phyloP scores from a whole-genome alignment of 257 asterid genomes.

The Lantana camara region DNA sequence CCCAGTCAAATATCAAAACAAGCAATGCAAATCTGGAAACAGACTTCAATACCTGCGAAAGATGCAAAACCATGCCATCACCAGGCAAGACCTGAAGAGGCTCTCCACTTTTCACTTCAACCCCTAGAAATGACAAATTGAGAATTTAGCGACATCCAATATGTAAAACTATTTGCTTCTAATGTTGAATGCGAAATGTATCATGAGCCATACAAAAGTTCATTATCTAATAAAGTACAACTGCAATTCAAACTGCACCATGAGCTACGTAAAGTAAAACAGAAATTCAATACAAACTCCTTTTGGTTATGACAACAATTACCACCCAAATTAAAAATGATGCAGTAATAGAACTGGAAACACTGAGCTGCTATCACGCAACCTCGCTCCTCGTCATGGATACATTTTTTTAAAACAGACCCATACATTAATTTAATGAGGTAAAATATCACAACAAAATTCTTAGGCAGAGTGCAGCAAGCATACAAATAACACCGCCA shows the following conservation, averaged over 20 bases:
- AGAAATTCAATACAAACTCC: background rate
- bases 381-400: background rate
- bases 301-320: background rate
- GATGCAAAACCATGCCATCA: slow-evolving; percentile 58
- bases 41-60: slow-evolving; percentile 62
- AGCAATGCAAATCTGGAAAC: background rate
- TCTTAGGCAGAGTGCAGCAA: background rate
- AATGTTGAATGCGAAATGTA: background rate
- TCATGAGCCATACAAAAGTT: background rate
- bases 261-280: background rate
- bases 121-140: slow-evolving; percentile 43
- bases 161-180: background rate
- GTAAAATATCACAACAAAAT: background rate
- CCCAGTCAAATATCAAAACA: background rate
- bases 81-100: slow-evolving; percentile 56
- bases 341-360: background rate
- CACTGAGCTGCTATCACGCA: too few relatives aligned
- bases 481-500: background rate
- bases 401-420: background rate
- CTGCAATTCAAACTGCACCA: too few relatives aligned
- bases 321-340: background rate
- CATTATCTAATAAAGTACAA: background rate
- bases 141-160: background rate
- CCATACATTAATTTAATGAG: background rate
- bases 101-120: slow-evolving; percentile 67